Base-by-base conservation (phyloP, 169 alveolate genomes). In the Eimeria maxima region DNA sequence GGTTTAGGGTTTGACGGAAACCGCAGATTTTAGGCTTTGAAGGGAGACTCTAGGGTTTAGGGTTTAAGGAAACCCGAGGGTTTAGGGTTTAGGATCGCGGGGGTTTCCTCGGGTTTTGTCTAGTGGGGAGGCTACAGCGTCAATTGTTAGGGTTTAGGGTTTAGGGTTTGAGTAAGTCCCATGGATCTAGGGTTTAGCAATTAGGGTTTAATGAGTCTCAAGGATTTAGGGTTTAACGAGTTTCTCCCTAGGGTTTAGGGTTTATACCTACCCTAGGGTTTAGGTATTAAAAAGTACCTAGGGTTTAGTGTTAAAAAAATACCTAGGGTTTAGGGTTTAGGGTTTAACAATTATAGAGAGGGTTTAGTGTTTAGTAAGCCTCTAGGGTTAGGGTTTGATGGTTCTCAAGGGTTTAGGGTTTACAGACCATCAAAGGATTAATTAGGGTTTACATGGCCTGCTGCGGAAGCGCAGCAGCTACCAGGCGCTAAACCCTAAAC, bases 191-290 rank as follows among this genome's bases (percentile, higher is more conserved):
- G n/a, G n/a, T n/a, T 60, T 60, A 16, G 71, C 71, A 20, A 20
- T 98, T 84, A 99, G 98, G 90, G 99, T n/a, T n/a, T 14, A n/a
- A 47, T 4, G 44, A n/a, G 4, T 96, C 69, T 97, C 92, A 98
- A 97, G 86, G 98, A 97, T 57, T 96, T 94, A 93, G 95, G 97
- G 57, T 11, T 7, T 7, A 50, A 11, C 57, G 18, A 50, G 57
- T 50, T 50, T 7, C 8, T 14, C 27, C 6, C 81, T 14, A 38
- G 47, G 47, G 47, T 71, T 71, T 38, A 27, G 81, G 67, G 67
- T 57, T 57, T 57, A 16, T 16, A 57, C n/a, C 7, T 16, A 57
- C 67, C 57, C 57, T 50, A 50, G 57, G 57, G 57, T 50, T 50
- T 50, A 50, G 57, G 57, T 5, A 7, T 67, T 67, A 24, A 20